phyloP scores from a whole-genome alignment of 2,329 filamentous ascomycete species.

The Aureobasidium leucospermi region DNA sequence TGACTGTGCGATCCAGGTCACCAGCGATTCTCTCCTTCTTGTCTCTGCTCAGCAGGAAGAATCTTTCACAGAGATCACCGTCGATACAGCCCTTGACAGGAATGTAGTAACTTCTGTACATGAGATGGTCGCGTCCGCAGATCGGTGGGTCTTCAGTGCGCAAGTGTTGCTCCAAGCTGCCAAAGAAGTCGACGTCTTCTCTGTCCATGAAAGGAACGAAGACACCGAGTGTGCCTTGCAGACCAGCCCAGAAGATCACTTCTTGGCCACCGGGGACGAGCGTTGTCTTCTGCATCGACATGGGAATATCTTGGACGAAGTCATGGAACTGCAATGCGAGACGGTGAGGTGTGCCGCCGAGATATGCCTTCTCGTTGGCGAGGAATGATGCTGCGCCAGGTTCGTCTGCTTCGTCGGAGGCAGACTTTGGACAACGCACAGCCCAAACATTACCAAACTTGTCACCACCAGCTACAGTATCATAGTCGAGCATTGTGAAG shows the following conservation, averaged over 20 bases:
- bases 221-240: slow-evolving; percentile 91
- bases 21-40: slow-evolving; percentile 93
- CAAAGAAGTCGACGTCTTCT: slow-evolving; percentile 97
- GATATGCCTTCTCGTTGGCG: slow-evolving; percentile 80
- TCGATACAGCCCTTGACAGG: slow-evolving; percentile 96
- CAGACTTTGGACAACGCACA: slow-evolving; percentile 76
- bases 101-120: slow-evolving; percentile 91
- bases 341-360: slow-evolving; percentile 81
- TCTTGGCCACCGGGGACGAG: slow-evolving; percentile 88
- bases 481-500: slow-evolving; percentile 93
- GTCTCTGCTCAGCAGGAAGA: slow-evolving; percentile 72
- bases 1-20: slow-evolving; percentile 81
- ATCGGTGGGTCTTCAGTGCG: slow-evolving; percentile 79
- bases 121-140: slow-evolving; percentile 87
- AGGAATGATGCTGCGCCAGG: slow-evolving; percentile 85
- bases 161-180: slow-evolving; percentile 82
- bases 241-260: slow-evolving; percentile 83
- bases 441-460: slow-evolving; percentile 98
- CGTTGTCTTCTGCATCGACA: slow-evolving; percentile 79
- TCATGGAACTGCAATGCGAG: slow-evolving; percentile 81
- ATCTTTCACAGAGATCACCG: slow-evolving; percentile 91
- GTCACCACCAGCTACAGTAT: slow-evolving; percentile 88
- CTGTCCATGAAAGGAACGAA: slow-evolving; percentile 85
- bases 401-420: slow-evolving; percentile 84
- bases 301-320: slow-evolving; percentile 87